phyloP scores from a whole-genome alignment of 805 yeast species.

The Kregervanrija fluxuum region DNA sequence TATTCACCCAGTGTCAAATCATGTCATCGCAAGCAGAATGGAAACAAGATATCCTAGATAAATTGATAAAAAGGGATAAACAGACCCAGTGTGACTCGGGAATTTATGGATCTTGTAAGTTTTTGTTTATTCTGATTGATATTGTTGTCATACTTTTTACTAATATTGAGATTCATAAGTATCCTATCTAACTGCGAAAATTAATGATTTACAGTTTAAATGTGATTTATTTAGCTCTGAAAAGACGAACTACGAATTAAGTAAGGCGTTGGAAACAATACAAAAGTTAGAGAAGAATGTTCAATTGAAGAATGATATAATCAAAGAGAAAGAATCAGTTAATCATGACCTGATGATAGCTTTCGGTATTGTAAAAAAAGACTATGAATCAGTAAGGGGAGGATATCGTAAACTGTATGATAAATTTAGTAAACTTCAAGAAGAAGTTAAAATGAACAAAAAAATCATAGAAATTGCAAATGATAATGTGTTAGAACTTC shows the following conservation, averaged over 20 bases:
- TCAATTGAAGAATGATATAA: constrained; percentile 6
- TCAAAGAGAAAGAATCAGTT: constrained; percentile 7
- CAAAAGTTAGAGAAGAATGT: constrained; percentile 8
- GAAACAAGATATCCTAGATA: constrained; percentile 16
- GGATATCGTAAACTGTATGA: constrained; percentile 18
- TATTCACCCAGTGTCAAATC: too few species aligned
- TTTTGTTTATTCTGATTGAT: not conserved
- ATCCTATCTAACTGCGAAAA: too few species aligned
- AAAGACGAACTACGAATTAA: not conserved
- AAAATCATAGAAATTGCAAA: constrained; percentile 41
- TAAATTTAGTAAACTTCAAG: constrained; percentile 16
- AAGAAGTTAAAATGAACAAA: constrained; percentile 32
- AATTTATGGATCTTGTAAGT: constrained; percentile 19
- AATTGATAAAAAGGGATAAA: constrained; percentile 15
- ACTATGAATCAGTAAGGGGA: constrained; percentile 15
- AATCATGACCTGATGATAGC: constrained; percentile 7
- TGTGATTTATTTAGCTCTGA: too few species aligned
- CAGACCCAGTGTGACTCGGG: constrained; percentile 5
- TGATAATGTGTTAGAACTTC: constrained; percentile 41
- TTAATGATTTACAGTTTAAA: too few species aligned
- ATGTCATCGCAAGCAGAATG: constrained; percentile 4
- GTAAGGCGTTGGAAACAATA: not conserved
- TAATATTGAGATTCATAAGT: constrained; percentile 1
- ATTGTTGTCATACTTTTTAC: not conserved
- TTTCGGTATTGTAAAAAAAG: constrained; percentile 10